Evolutionary conservation across 495 filamentous ascomycete species (phyloP).

Genomic region (Thozetella sp.): DNA sequence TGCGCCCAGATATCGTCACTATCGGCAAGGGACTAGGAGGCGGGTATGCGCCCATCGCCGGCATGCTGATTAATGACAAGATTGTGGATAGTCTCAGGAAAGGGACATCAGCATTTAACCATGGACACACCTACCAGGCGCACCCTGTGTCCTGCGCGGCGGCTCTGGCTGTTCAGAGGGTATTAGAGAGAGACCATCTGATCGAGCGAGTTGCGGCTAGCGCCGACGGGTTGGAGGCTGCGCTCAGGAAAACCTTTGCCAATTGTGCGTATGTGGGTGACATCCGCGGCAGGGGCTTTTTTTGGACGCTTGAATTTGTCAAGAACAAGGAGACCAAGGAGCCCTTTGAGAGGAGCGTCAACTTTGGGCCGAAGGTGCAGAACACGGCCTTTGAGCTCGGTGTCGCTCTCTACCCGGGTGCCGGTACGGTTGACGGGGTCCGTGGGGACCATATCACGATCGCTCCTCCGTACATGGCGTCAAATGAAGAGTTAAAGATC

Average conservation of each 20-base stretch:
- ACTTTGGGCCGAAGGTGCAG: conserved; percentile 49
- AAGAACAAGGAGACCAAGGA: conserved; percentile 45
- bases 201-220: conserved; percentile 21
- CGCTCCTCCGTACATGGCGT: no score
- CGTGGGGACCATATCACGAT: no score
- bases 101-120: conserved; percentile 50
- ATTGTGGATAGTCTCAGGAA: conserved; percentile 51
- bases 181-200: conserved; percentile 49
- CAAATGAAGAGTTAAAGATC: no score
- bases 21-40: conserved; percentile 66
- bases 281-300: no score
- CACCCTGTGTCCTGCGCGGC: conserved; percentile 57
- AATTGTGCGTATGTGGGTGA: no score
- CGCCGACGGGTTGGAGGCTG: no score
- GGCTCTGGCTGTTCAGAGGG: conserved; percentile 51
- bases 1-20: conserved; percentile 52
- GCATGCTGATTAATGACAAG: conserved; percentile 48
- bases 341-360: conserved; percentile 39
- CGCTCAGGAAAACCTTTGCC: no score
- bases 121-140: conserved; percentile 57
- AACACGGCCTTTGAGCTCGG: no score
- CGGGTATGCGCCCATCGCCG: conserved; percentile 60
- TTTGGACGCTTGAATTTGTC: conserved; percentile 66
- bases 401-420: no score
- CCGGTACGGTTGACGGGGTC: no score